Conservation (phyloP, 2,329 filamentous ascomycete species). For the Helminthosporium solani region DNA sequence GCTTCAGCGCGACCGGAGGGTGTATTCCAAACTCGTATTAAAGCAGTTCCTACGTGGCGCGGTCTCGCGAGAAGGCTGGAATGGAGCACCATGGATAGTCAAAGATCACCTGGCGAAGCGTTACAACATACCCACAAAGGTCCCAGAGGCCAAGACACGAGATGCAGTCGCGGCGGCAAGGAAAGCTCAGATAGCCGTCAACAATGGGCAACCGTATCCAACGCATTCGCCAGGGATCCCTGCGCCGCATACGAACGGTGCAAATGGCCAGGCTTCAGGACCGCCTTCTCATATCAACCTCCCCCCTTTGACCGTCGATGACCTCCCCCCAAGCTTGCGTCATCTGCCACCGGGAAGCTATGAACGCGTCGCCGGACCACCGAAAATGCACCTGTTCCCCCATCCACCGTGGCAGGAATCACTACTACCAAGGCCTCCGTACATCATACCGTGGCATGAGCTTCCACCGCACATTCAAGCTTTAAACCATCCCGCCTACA, state of each 20-base stretch:
- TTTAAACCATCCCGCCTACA: slow-evolving; percentile 11
- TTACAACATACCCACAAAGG: slow-evolving; percentile 83
- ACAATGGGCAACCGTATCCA: slow-evolving; percentile 30
- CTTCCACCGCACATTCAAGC: slow-evolving; percentile 21
- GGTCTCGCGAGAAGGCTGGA: slow-evolving; percentile 88
- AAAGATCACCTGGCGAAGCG: slow-evolving; percentile 80
- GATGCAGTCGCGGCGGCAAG: slow-evolving; percentile 48
- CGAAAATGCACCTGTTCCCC: slow-evolving; percentile 3
- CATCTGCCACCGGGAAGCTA: not conserved
- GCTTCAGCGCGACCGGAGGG: slow-evolving; percentile 81
- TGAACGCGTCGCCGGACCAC: not conserved
- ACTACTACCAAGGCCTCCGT: not conserved
- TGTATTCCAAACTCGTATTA: slow-evolving; percentile 92
- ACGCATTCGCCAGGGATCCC: slow-evolving; percentile 18
- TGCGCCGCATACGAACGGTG: slow-evolving; percentile 24
- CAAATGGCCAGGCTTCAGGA: slow-evolving; percentile 22
- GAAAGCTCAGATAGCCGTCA: slow-evolving; percentile 67
- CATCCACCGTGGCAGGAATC: not conserved
- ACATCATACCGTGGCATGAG: slow-evolving; percentile 5
- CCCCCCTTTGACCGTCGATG: slow-evolving; percentile 40
- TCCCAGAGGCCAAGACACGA: slow-evolving; percentile 57
- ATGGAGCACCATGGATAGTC: slow-evolving; percentile 93
- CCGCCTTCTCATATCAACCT: slow-evolving; percentile 49
- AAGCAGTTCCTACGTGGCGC: slow-evolving; percentile 94
- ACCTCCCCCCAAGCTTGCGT: slow-evolving; percentile 61